A percentile compares a stretch with the other conserved stretches of the same genome.
Evolutionary conservation across 164 flowering plant genomes (phyloP).

Genomic region (Pachysandra terminalis): DNA sequence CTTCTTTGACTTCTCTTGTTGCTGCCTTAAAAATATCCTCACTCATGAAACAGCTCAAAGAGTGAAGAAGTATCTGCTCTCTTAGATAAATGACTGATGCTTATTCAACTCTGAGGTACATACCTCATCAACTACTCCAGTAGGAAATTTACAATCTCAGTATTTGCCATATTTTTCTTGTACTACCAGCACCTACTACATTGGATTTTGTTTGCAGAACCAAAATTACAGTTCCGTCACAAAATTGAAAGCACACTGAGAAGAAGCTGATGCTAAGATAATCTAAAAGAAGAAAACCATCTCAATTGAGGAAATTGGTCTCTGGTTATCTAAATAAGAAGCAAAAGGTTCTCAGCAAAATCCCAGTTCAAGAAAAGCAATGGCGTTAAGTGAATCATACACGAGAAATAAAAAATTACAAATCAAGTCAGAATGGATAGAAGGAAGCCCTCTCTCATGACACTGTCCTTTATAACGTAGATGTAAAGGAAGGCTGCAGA

Average conservation of each 20-base stretch:
- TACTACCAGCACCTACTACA: constrained; percentile 43
- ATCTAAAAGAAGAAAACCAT: not conserved
- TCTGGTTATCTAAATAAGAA: too few species aligned
- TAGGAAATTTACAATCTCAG: constrained; percentile 44
- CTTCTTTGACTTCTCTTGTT: constrained; percentile 77
- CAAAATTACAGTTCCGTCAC: constrained; percentile 8
- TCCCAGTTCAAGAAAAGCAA: not conserved
- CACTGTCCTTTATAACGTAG: too few species aligned
- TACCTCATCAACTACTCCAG: constrained; percentile 40
- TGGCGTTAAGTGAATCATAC: not conserved
- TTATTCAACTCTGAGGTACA: not conserved
- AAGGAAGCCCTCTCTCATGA: not conserved
- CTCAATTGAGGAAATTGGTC: not conserved
- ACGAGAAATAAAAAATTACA: not conserved
- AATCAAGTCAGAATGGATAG: not conserved
- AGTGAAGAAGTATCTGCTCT: constrained; percentile 1
- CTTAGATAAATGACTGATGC: not conserved
- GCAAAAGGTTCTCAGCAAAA: not conserved
- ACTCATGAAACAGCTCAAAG: constrained; percentile 28
- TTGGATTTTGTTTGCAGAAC: constrained; percentile 6
- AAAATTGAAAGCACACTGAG: constrained; percentile 2
- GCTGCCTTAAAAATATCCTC: constrained; percentile 52
- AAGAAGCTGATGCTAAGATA: too few species aligned
- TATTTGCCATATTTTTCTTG: constrained; percentile 39
- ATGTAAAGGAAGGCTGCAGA: too few species aligned